These are phyloP conservation scores for Raffaelea arxii DNA, from an alignment of 2,329 filamentous ascomycete genomes.

Conservation along the genomic window DNA sequence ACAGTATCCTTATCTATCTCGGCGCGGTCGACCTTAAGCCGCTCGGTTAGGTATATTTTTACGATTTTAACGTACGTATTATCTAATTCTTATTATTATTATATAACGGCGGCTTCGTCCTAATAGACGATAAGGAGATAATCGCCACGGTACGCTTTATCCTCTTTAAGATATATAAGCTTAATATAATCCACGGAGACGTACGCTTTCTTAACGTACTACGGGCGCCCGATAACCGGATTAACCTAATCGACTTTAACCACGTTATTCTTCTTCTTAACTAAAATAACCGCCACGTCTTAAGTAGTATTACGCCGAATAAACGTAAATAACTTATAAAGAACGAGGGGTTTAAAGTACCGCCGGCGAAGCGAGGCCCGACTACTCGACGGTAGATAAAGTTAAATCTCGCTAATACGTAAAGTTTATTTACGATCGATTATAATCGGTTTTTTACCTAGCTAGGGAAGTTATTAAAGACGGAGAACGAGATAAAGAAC, in stretches of 20 bases:
- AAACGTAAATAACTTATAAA: background rate
- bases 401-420: background rate
- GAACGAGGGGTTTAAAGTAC: background rate
- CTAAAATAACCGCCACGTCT: background rate
- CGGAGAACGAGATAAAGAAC: too few relatives aligned
- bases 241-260: constrained; percentile 6
- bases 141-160: background rate
- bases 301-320: background rate
- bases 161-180: constrained; percentile 1
- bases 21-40: constrained; percentile 7
- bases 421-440: background rate
- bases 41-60: constrained; percentile 4
- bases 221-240: background rate
- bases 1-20: constrained; percentile 7
- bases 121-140: background rate
- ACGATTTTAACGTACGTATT: constrained; percentile 7
- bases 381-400: background rate
- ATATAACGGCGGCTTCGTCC: constrained; percentile 3
- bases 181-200: constrained; percentile 9
- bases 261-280: background rate
- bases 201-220: constrained; percentile 7
- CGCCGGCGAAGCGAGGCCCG: background rate
- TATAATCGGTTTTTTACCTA: too few relatives aligned
- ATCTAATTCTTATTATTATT: constrained; percentile 7
- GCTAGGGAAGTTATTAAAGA: too few relatives aligned